Conservation (phyloP, 208 protist genomes). For the Crithidia sp. region DNA sequence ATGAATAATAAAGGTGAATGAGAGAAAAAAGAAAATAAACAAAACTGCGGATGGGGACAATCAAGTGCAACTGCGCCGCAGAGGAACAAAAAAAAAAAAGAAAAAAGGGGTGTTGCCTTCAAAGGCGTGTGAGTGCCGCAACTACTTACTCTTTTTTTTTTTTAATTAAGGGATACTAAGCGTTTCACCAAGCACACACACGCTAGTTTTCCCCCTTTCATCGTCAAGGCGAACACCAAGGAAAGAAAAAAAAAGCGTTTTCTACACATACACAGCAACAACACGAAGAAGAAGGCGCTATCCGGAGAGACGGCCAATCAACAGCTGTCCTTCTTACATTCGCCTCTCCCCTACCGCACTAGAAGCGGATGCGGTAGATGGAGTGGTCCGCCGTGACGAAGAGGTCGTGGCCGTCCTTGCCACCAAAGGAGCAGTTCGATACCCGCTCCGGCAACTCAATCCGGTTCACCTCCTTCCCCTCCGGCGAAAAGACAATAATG, state of each 20-base stretch:
- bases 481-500: slow-evolving; percentile 27
- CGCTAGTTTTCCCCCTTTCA: too few relatives aligned
- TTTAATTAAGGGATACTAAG: too few relatives aligned
- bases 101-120: not conserved
- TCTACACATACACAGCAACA: too few relatives aligned
- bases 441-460: slow-evolving; percentile 27
- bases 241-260: too few relatives aligned
- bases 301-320: too few relatives aligned
- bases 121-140: not conserved
- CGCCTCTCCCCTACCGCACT: not conserved
- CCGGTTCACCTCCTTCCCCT: slow-evolving; percentile 36
- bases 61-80: not conserved
- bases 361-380: slow-evolving; percentile 38
- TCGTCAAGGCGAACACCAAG: too few relatives aligned
- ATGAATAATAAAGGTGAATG: too few relatives aligned
- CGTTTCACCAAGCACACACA: too few relatives aligned
- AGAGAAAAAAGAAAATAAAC: slow-evolving; percentile 12
- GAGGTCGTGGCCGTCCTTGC: slow-evolving; percentile 27
- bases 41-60: not conserved
- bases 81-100: not conserved
- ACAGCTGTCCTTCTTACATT: too few relatives aligned
- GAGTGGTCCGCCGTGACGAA: slow-evolving; percentile 29
- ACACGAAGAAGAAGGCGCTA: too few relatives aligned
- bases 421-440: slow-evolving; percentile 39
- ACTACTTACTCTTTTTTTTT: not conserved